Evolutionary conservation across 1,139 yeast species (phyloP), one percentile per base, ranked within the genome.

Genomic region (Blastobotrys raffinosifermentans): DNA sequence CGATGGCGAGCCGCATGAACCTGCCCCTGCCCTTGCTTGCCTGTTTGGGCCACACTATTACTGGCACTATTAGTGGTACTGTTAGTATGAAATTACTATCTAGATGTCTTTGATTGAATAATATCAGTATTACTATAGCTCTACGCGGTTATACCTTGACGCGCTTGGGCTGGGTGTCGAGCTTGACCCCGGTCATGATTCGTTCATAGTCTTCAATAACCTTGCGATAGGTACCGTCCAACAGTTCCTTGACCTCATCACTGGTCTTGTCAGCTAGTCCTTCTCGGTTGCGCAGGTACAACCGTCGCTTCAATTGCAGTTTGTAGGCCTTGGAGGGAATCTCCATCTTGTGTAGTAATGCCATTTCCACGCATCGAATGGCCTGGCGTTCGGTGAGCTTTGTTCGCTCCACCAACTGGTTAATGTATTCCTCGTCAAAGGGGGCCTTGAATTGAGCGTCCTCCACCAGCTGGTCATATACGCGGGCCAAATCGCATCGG

Each of bases 321-420:
- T 94, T 66, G 14, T 77, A 66, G 15, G 66, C 64, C 35, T 63
- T 55, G 34, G 39, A 42, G n/a, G 47, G 46, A 9, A 39, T 27
- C n/a, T 39, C 44, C 9, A 46, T 41, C 18, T 67, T 58, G 48
- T 74, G 69, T 16, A 83, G 63, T 26, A 82, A 62, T 1, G 75
- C 69, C 85, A 89, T 80, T 55, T 91, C 97, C 11, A 82, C 51
- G 35, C 86, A 68, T 44, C 96, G 68, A 37, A 75, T 71, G 52
- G 86, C 80, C 58, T 89, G 97, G 44, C 95, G 70, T 41, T 71
- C 69, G 41, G 85, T 94, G 51, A 91, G 61, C 55, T 91, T 91
- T 39, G 67, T 69, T 30, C 54, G 45, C 2, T 37, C 43, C 26
- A 72, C 62, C n/a, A 50, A 44, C 8, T 44, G 42, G 10, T 57